Evolutionary conservation across 768 basidiomycete genomes (phyloP).

Genomic region (Termitomyces sp.): DNA sequence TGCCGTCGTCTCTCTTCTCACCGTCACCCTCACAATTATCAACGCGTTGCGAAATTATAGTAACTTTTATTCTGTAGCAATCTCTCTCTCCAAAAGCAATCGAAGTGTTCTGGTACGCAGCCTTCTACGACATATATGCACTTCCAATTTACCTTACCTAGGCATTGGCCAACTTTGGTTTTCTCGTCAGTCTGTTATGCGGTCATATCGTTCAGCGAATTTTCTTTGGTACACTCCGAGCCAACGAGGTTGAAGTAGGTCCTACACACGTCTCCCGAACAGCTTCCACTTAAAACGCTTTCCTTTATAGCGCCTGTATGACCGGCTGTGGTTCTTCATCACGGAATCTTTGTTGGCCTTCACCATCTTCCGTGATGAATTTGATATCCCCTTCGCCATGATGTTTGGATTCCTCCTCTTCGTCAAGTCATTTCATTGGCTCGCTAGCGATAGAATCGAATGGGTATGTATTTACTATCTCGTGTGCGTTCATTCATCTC

Average conservation of each 20-base stretch:
- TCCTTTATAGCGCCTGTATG: conserved; percentile 79
- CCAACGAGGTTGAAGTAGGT: conserved; percentile 88
- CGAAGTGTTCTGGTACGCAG: conserved; percentile 81
- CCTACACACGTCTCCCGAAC: background rate
- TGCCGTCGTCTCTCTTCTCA: conserved; percentile 56
- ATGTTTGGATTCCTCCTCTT: conserved; percentile 96
- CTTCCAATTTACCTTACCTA: conserved; percentile 26
- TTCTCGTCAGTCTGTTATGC: conserved; percentile 70
- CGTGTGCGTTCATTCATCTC: conserved; percentile 5
- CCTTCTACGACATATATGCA: background rate
- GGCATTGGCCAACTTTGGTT: conserved; percentile 89
- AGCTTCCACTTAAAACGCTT: background rate
- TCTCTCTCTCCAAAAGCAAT: conserved; percentile 90
- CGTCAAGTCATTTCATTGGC: conserved; percentile 98
- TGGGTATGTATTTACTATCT: conserved; percentile 53
- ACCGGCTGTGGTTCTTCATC: conserved; percentile 95
- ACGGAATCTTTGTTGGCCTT: conserved; percentile 95
- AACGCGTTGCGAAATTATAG: conserved; percentile 80
- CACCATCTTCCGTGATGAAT: conserved; percentile 96
- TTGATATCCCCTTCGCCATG: conserved; percentile 86
- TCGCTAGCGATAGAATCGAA: conserved; percentile 92
- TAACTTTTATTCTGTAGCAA: conserved; percentile 93
- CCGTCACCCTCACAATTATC: conserved; percentile 68
- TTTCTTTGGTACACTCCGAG: conserved; percentile 87
- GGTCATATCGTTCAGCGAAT: conserved; percentile 79